These are phyloP conservation scores for Alopecurus myosuroides DNA, from an alignment of 176 grass and related monocot genomes.

Conservation along the genomic window DNA sequence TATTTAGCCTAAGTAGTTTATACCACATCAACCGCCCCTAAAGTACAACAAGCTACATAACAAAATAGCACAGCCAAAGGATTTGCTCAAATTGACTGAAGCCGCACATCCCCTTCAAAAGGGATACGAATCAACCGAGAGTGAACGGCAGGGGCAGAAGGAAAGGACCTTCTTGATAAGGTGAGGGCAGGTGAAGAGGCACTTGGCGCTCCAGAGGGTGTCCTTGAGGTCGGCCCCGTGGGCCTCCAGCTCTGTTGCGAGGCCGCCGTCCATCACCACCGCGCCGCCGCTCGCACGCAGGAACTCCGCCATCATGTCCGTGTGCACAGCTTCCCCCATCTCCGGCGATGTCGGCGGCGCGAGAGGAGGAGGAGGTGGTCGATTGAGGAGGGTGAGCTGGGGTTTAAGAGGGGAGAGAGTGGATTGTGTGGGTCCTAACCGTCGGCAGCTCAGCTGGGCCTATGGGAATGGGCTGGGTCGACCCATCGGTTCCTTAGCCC, in stretches of 20 bases:
- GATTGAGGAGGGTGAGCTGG: background rate
- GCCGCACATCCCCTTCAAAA: background rate
- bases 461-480: no score
- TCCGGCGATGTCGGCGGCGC: constrained; percentile 16
- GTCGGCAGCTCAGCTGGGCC: background rate
- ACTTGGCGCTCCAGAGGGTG: constrained; percentile 92
- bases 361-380: background rate
- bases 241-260: constrained; percentile 88
- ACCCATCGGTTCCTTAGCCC: no score
- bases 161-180: constrained; percentile 64
- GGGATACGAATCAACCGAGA: background rate
- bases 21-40: background rate
- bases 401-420: background rate
- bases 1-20: background rate
- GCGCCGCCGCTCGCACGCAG: constrained; percentile 26
- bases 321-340: background rate
- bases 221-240: constrained; percentile 88
- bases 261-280: constrained; percentile 69
- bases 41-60: background rate
- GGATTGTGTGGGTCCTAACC: background rate
- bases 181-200: constrained; percentile 65
- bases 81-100: background rate
- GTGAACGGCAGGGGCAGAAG: background rate
- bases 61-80: background rate
- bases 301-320: constrained; percentile 23